A percentile compares a stretch with the other conserved stretches of the same genome.
Conservation (phyloP, 257 asterid species). For the Eustoma russellianum region DNA sequence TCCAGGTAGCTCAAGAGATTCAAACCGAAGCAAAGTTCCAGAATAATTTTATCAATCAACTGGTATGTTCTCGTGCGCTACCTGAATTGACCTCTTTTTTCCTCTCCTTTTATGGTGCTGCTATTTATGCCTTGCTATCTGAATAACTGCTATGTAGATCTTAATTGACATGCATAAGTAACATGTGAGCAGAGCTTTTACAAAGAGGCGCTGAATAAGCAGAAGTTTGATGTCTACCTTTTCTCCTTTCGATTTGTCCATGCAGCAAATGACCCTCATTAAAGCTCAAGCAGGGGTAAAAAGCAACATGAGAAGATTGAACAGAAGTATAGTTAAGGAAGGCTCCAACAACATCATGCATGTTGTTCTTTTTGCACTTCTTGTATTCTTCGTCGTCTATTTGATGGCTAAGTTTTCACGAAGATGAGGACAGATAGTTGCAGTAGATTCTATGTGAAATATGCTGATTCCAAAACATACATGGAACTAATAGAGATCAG, state of each 20-base stretch:
- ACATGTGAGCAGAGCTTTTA: no score
- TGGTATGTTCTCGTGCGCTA: slow-evolving; percentile 42
- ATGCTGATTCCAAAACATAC: no score
- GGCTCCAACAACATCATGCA: slow-evolving; percentile 91
- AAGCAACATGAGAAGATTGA: slow-evolving; percentile 86
- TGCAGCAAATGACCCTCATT: slow-evolving; percentile 83
- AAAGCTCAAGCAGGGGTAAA: slow-evolving; percentile 97
- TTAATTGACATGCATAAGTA: no score
- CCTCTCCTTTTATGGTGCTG: not conserved
- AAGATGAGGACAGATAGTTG: slow-evolving; percentile 28
- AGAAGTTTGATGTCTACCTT: not conserved
- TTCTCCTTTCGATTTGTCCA: not conserved
- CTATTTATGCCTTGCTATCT: no score
- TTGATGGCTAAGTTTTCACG: slow-evolving; percentile 59
- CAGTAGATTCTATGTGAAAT: not conserved
- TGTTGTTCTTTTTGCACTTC: slow-evolving; percentile 69
- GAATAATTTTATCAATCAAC: slow-evolving; percentile 81
- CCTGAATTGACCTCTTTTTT: not conserved
- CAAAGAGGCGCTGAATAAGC: no score
- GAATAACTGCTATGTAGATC: no score
- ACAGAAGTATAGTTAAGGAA: slow-evolving; percentile 70
- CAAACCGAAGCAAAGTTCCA: slow-evolving; percentile 72
- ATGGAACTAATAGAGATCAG: not conserved
- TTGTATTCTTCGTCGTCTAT: slow-evolving; percentile 61
- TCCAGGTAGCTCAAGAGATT: slow-evolving; percentile 94